Evolutionary conservation across 306 rosid genomes (phyloP), one percentile per base, ranked within the genome.

Genomic region (Fagus crenata): DNA sequence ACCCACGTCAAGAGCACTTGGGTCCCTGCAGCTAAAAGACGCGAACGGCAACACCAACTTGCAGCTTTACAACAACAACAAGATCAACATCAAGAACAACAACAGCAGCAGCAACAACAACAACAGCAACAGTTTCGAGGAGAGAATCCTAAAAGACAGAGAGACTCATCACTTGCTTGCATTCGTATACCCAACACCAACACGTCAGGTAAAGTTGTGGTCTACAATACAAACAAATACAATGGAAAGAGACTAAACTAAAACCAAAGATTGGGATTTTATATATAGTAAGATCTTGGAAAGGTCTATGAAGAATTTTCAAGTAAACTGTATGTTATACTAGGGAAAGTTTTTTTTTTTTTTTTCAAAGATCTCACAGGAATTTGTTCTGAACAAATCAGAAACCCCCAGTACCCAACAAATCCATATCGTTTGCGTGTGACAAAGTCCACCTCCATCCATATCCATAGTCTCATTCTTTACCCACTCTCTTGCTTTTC

Each of bases 1-100:
- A 95, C 99, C 17, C 99, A 96, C 85, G 90, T 96, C 22, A 96
- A 86, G 88, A 96, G 99, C 87, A 96, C 99, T 70, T 96, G 99
- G 99, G 97, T 96, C 51, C 99, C 99, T 1, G 99, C 97, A 0
- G 89, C 99, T 1, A 96, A 88, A 71, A 96, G 99, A 83, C 93
- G 99, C 1, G 93, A 92, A 76, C 85, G 98, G 14, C 99, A 87
- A 28, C 91, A 93, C 18, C 96, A 91, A 22, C 90, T 90, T 7
- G 7, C 91, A 0, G 71, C 81, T 15, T 75, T 89, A 31, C 96
- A 87, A 54, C 91, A 86, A 0, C 91, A 83, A 7, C 84, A 74
- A 14, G 51, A 46, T 7, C 51, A 46, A 46, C 51, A 46, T 2
- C 3, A 46, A 46, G 85, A 89, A 0, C 85, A 82, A 2, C 83